Base-by-base conservation (phyloP, 106 monocot genomes). In the Platanthera zijinensis region DNA sequence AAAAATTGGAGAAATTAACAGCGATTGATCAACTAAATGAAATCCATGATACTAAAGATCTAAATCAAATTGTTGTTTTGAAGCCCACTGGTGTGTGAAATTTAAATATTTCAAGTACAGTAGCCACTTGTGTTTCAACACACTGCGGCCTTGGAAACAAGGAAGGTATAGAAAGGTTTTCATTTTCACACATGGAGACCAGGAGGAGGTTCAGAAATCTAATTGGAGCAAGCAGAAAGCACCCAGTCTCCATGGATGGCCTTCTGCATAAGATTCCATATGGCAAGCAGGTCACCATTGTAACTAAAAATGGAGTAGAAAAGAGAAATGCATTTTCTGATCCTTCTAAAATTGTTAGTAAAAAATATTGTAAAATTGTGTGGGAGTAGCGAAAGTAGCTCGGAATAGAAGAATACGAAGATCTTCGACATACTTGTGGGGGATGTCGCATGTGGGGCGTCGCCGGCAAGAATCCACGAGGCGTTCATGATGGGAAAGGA, bases 51-150 rank as follows among this genome's bases (percentile, higher is more conserved):
- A 75, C 77, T 30, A 72, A 84, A 47, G 50, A n/a, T 45, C 39
- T 71, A 71, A 82, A 80, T 17, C 84, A 72, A 74, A 87, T 87
- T 85, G 83, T 85, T 53, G 74, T 87, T 69, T 78, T 90, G 76
- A 87, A 90, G 52, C 84, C 87, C 53, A 81, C 13, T 77, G 68
- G 76, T n/a, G 18, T 62, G 56, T 76, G 67, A 54, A 67, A 14
- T 63, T 47, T 74, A 74, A 77, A 56, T 32, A 12, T 47, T 47
- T 69, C 61, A 3, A 57, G 47, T 59, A 75, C 13, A 25, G n/a
- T 6, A 8, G 50, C 48, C 45, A 53, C 80, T 73, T 80, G 80
- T 54, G 50, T 80, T 47, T 72, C 4, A 76, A 52, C 75, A 18
- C 10, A 8, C 52, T 48, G 67, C 21, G 74, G 28, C 57, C 75